These are phyloP conservation scores for Magnusiomyces tetraspermus DNA, from an alignment of 1,139 yeast genomes.

Conservation along the genomic window DNA sequence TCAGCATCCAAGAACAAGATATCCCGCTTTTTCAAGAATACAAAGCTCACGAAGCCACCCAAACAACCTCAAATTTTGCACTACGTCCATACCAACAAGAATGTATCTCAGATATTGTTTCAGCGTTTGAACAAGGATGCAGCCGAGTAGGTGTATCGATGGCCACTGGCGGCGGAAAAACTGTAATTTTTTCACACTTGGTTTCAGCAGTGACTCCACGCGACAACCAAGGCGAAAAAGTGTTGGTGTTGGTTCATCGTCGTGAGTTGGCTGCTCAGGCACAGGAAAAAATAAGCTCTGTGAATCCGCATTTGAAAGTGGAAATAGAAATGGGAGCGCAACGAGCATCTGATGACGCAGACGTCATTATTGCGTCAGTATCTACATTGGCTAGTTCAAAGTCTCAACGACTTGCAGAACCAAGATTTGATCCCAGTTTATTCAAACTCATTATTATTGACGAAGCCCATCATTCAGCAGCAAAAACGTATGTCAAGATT, in stretches of 20 bases:
- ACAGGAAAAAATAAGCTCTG: constrained; percentile 38
- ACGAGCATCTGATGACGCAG: constrained; percentile 38
- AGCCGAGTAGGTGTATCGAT: constrained; percentile 69
- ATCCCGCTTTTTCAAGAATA: neutral
- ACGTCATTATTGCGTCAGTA: constrained; percentile 71
- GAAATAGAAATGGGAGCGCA: constrained; percentile 64
- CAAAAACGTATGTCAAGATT: constrained; percentile 53
- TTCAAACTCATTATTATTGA: constrained; percentile 73
- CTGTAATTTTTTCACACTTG: constrained; percentile 71
- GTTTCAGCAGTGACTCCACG: constrained; percentile 41
- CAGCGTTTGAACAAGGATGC: constrained; percentile 39
- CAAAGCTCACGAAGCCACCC: neutral
- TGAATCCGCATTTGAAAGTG: constrained; percentile 46
- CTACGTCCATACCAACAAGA: neutral
- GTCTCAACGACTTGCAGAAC: constrained; percentile 36
- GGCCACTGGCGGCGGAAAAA: constrained; percentile 95
- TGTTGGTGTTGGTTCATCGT: constrained; percentile 71
- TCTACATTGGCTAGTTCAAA: constrained; percentile 45
- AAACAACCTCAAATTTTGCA: neutral
- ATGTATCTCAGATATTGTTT: neutral
- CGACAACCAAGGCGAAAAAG: constrained; percentile 38
- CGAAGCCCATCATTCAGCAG: constrained; percentile 91
- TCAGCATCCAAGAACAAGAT: too few species aligned
- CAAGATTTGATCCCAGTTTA: constrained; percentile 44
- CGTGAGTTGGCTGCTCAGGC: constrained; percentile 75